These are phyloP conservation scores for Neurospora sp. DNA, from an alignment of 495 filamentous ascomycete species.

Conservation along the genomic window DNA sequence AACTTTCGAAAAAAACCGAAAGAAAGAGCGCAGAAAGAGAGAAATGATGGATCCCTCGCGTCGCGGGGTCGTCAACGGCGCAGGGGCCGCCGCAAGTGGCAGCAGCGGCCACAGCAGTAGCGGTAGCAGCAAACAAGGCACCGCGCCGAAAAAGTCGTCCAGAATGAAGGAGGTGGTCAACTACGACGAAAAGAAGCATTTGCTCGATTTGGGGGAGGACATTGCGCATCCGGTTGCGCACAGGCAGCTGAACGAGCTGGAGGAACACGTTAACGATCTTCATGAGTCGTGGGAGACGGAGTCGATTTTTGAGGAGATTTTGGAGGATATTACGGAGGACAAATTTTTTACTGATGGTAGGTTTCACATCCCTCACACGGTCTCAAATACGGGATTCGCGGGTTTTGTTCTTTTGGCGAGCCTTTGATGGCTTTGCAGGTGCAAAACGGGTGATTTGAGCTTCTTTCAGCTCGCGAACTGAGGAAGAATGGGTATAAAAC, in stretches of 20 bases:
- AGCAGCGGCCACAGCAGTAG: neutral
- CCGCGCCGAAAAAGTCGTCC: slow-evolving; percentile 54
- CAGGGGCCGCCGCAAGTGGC: neutral
- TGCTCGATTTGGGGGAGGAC: slow-evolving; percentile 45
- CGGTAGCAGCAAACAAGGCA: neutral
- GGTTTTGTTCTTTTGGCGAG: neutral
- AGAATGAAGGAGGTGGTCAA: slow-evolving; percentile 85
- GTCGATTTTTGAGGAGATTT: slow-evolving; percentile 57
- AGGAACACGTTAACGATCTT: slow-evolving; percentile 52
- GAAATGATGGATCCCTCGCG: slow-evolving; percentile 9
- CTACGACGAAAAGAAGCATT: slow-evolving; percentile 74
- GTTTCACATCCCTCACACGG: neutral
- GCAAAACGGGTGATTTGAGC: neutral
- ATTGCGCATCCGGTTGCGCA: slow-evolving; percentile 23
- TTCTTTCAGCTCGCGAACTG: neutral
- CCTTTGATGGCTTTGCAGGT: neutral
- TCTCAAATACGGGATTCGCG: neutral
- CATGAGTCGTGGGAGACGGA: slow-evolving; percentile 53
- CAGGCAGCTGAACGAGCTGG: slow-evolving; percentile 31
- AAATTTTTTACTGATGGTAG: slow-evolving; percentile 48
- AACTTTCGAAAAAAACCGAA: neutral
- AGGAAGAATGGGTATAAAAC: neutral
- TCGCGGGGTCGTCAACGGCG: neutral
- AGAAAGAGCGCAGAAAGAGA: neutral
- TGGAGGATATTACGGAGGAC: slow-evolving; percentile 54